Evolutionary conservation across 805 yeast genomes (phyloP).

Genomic region (Yarrowia bubula): DNA sequence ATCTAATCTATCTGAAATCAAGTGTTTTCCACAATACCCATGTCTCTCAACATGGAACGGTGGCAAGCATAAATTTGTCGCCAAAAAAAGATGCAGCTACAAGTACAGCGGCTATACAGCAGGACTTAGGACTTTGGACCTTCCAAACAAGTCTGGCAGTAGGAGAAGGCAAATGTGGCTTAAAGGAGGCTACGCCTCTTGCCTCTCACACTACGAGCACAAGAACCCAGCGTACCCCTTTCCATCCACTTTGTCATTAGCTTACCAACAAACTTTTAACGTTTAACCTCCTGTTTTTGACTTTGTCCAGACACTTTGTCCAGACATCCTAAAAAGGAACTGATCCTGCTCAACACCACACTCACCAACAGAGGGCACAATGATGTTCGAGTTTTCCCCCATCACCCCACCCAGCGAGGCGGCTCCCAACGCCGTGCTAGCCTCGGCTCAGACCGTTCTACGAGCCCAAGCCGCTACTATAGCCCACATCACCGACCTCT

Average conservation of each 20-base stretch:
- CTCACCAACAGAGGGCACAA: background rate
- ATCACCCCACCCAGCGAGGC: constrained; percentile 51
- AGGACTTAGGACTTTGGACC: too few relatives aligned
- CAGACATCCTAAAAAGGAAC: background rate
- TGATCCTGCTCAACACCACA: background rate
- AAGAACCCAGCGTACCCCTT: background rate
- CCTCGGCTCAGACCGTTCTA: constrained; percentile 40
- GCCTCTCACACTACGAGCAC: background rate
- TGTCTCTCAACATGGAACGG: too few relatives aligned
- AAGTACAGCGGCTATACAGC: too few relatives aligned
- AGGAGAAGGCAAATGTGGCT: background rate
- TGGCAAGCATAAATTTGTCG: background rate
- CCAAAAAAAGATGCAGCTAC: background rate
- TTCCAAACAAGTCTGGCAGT: too few relatives aligned
- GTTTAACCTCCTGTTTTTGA: constrained; percentile 8
- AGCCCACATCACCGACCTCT: constrained; percentile 36
- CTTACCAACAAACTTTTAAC: constrained; percentile 14
- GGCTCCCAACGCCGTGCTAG: constrained; percentile 51
- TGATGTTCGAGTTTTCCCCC: constrained; percentile 26
- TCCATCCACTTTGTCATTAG: background rate
- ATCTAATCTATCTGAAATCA: too few relatives aligned
- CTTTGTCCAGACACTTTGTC: background rate
- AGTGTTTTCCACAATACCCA: too few relatives aligned
- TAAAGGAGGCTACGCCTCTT: background rate
- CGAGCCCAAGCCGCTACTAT: constrained; percentile 42